Conservation (phyloP, 225 moss, liverwort and hornwort species). For the Polytrichum commune region DNA sequence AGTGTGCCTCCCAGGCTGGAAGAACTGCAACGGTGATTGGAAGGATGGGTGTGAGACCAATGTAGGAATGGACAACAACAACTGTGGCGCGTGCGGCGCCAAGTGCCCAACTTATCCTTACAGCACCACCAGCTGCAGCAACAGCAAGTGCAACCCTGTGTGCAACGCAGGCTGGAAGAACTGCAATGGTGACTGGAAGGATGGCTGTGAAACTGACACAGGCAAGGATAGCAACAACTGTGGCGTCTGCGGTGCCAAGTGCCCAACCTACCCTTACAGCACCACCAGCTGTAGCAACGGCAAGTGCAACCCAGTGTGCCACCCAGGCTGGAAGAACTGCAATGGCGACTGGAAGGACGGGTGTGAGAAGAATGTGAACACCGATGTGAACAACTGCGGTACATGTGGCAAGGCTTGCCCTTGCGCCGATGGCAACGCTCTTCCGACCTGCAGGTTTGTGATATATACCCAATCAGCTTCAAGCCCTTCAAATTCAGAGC, state of each 20-base stretch:
- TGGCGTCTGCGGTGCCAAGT: not conserved
- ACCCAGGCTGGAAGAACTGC: not conserved
- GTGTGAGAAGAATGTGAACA: not conserved
- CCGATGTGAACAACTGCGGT: slow-evolving; percentile 10
- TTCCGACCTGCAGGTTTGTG: too few species aligned
- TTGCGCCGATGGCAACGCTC: too few species aligned
- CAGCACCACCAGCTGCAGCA: not conserved
- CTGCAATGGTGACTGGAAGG: not conserved
- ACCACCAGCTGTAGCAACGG: not conserved
- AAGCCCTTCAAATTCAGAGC: too few species aligned
- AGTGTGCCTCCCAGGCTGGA: not conserved
- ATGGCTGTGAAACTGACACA: not conserved
- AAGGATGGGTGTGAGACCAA: not conserved
- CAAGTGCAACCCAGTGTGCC: not conserved
- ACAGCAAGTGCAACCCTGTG: not conserved
- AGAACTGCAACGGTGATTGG: not conserved
- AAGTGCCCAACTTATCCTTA: not conserved
- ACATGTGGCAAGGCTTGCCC: slow-evolving; percentile 6
- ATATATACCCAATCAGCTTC: too few species aligned
- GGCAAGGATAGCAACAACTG: not conserved
- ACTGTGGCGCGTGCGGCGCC: not conserved
- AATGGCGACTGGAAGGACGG: not conserved
- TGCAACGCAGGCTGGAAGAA: not conserved
- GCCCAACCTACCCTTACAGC: not conserved
- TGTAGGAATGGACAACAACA: not conserved